A percentile compares a stretch with the other conserved stretches of the same genome.
These are phyloP conservation scores for Aplosporella prunicola DNA, from an alignment of 2,329 filamentous ascomycete genomes.

Conservation along the genomic window DNA sequence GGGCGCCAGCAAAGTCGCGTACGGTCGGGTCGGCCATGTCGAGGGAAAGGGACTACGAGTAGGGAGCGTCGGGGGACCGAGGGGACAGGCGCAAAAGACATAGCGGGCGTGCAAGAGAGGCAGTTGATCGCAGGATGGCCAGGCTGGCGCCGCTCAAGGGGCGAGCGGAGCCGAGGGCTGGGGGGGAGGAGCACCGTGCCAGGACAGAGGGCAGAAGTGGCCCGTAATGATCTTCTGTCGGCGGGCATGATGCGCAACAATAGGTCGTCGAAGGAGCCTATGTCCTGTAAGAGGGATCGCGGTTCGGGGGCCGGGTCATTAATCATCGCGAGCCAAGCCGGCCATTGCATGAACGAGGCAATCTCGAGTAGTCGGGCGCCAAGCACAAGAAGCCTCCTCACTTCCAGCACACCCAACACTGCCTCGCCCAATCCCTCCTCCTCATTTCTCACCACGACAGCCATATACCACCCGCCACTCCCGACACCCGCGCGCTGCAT, in stretches of 20 bases:
- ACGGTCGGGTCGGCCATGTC: slow-evolving; percentile 8
- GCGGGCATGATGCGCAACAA: too few relatives aligned
- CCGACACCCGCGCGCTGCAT: slow-evolving; percentile 8
- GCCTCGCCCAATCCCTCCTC: slow-evolving; percentile 4
- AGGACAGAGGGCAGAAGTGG: too few relatives aligned
- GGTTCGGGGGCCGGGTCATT: too few relatives aligned
- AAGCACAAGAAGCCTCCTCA: slow-evolving; percentile 9
- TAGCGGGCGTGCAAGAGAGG: slow-evolving; percentile 2
- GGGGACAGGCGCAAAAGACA: slow-evolving; percentile 3
- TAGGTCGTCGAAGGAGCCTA: too few relatives aligned
- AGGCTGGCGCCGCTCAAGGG: too few relatives aligned
- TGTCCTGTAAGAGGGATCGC: too few relatives aligned
- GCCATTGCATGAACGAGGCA: slow-evolving; percentile 7
- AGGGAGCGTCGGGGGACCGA: slow-evolving; percentile 1
- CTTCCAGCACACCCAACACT: slow-evolving; percentile 6
- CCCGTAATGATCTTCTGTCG: too few relatives aligned
- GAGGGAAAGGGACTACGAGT: background rate
- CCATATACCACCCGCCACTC: slow-evolving; percentile 5
- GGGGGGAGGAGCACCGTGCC: too few relatives aligned
- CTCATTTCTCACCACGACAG: slow-evolving; percentile 2
- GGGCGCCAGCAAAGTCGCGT: slow-evolving; percentile 8
- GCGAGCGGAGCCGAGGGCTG: too few relatives aligned
- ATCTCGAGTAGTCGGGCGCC: slow-evolving; percentile 11
- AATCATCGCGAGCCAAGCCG: slow-evolving; percentile 10
- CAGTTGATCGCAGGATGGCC: too few relatives aligned